Evolutionary conservation across 305 asterid species (phyloP).

Genomic region (Solanum chacoense): DNA sequence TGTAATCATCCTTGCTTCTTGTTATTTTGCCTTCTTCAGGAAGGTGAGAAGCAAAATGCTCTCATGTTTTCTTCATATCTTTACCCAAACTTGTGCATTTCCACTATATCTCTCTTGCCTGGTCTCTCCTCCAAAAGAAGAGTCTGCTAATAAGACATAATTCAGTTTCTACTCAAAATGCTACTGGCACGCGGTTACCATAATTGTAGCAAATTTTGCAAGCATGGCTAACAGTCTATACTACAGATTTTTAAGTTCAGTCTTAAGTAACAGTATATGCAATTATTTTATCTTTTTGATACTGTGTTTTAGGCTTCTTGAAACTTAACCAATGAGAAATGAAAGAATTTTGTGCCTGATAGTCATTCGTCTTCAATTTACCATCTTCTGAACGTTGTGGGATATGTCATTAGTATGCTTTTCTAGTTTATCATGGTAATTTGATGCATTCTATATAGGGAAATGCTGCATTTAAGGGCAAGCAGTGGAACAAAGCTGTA

Average conservation of each 20-base stretch:
- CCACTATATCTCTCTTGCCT: neutral
- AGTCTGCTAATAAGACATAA: neutral
- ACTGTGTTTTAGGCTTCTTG: neutral
- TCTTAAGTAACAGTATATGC: neutral
- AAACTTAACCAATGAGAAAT: neutral
- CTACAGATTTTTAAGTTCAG: neutral
- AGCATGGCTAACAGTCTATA: neutral
- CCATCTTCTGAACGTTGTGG: neutral
- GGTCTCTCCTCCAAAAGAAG: neutral
- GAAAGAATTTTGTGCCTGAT: neutral
- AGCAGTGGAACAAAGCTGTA: constrained; percentile 85
- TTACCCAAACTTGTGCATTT: neutral
- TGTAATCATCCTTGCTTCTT: neutral
- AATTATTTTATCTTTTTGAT: neutral
- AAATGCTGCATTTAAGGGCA: constrained; percentile 82
- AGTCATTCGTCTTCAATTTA: neutral
- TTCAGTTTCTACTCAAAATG: neutral
- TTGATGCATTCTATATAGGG: constrained; percentile 41
- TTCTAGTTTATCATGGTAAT: neutral
- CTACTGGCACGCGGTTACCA: neutral
- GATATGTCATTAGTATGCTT: neutral
- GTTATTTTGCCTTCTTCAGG: neutral
- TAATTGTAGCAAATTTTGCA: neutral
- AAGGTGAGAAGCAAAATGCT: neutral
- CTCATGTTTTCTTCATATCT: neutral